Evolutionary conservation across 805 yeast species (phyloP).

Genomic region (Maudiozyma saulgeensis): DNA sequence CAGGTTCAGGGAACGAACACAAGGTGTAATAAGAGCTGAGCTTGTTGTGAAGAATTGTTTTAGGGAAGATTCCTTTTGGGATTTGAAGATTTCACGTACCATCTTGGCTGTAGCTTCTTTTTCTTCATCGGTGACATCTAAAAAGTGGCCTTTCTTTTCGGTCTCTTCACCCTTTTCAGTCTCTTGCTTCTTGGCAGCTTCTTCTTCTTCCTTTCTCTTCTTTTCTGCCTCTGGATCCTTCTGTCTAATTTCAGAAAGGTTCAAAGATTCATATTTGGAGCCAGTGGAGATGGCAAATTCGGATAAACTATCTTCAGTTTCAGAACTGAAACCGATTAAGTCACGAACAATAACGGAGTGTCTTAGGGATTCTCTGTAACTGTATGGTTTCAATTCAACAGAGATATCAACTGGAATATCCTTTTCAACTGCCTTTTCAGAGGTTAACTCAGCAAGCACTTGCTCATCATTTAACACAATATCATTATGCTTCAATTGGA

Average conservation of each 20-base stretch:
- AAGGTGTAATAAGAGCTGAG: constrained; percentile 25
- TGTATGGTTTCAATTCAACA: constrained; percentile 22
- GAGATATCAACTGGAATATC: constrained; percentile 10
- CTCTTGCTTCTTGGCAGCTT: constrained; percentile 8
- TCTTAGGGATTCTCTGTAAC: constrained; percentile 22
- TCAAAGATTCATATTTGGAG: constrained; percentile 21
- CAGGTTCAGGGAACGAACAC: constrained; percentile 50
- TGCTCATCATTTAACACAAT: constrained; percentile 12
- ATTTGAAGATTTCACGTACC: constrained; percentile 19
- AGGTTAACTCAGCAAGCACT: constrained; percentile 7
- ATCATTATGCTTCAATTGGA: constrained; percentile 16
- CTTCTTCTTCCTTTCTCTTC: constrained; percentile 8
- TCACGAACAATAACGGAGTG: constrained; percentile 27
- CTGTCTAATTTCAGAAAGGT: constrained; percentile 16
- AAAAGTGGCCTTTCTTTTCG: constrained; percentile 14
- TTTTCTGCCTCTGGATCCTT: constrained; percentile 6
- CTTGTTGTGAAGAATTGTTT: constrained; percentile 14
- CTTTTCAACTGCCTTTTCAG: constrained; percentile 10
- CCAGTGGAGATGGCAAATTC: constrained; percentile 28
- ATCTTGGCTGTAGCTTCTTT: constrained; percentile 16
- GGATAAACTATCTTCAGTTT: constrained; percentile 24
- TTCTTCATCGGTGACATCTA: constrained; percentile 25
- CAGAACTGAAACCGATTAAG: constrained; percentile 27
- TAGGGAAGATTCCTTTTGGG: constrained; percentile 11
- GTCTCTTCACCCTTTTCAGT: constrained; percentile 9